A percentile compares a stretch with the other conserved stretches of the same genome.
Conservation (phyloP, 2,329 filamentous ascomycete genomes). For the Geoglossum cookeanum region DNA sequence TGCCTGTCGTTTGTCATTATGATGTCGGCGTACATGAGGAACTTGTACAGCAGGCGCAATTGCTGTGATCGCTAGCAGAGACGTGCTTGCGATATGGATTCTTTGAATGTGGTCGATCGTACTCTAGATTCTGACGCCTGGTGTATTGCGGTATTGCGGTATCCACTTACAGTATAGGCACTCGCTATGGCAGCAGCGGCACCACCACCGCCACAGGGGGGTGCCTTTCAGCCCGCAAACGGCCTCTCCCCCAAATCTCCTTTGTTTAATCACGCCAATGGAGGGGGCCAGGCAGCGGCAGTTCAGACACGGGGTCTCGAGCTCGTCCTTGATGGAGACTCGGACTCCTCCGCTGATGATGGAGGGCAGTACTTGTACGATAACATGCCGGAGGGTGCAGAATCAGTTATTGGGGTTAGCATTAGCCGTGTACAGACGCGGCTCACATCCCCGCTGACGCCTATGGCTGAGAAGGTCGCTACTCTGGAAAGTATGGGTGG, state of each 20-base stretch:
- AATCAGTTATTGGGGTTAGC: conserved; percentile 35
- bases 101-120: too few species aligned
- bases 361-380: background rate
- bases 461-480: conserved; percentile 38
- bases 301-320: background rate
- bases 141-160: too few species aligned
- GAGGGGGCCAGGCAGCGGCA: background rate
- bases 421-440: conserved; percentile 37
- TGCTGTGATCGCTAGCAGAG: too few species aligned
- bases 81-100: too few species aligned
- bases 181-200: background rate
- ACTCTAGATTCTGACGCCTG: too few species aligned
- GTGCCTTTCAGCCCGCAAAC: background rate
- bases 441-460: conserved; percentile 35
- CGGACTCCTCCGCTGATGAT: background rate
- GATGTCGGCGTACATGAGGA: too few species aligned
- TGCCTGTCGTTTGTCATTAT: too few species aligned
- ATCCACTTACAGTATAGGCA: too few species aligned
- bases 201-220: background rate
- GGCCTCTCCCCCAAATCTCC: background rate
- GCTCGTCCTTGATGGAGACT: background rate
- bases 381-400: conserved; percentile 17
- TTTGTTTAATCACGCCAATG: background rate
- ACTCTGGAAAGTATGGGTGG: conserved; percentile 28
- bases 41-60: too few species aligned